Evolutionary conservation across 228 moss, liverwort and hornwort species (phyloP).

Genomic region (Sphagnum fallax): DNA sequence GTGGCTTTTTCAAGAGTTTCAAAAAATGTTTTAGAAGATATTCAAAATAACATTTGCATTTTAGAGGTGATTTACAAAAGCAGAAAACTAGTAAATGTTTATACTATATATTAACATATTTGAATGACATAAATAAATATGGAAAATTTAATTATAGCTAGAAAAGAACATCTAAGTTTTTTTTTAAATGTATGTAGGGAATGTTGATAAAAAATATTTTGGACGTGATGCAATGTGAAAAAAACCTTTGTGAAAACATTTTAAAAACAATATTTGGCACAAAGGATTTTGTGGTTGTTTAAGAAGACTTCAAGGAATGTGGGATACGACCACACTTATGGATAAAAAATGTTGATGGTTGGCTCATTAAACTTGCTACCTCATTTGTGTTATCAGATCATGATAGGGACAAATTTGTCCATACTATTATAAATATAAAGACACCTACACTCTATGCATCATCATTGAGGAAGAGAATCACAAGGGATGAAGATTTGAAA

Average conservation of each 20-base stretch:
- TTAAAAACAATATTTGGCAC: background rate
- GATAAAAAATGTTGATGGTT: background rate
- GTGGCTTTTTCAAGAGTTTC: too few relatives aligned
- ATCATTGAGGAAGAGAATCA: background rate
- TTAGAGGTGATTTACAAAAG: too few relatives aligned
- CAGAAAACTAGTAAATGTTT: too few relatives aligned
- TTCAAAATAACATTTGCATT: too few relatives aligned
- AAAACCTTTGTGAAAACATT: background rate
- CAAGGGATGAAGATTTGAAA: background rate
- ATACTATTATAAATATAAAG: background rate
- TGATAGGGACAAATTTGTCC: background rate
- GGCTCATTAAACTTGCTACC: background rate
- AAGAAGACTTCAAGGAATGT: background rate
- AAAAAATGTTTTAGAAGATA: too few relatives aligned
- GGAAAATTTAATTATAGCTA: too few relatives aligned
- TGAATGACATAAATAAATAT: too few relatives aligned
- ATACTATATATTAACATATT: too few relatives aligned
- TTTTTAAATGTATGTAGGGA: too few relatives aligned
- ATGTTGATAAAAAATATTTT: background rate
- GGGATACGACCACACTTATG: background rate
- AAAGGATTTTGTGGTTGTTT: background rate
- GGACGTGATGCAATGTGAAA: background rate
- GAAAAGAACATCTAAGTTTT: too few relatives aligned
- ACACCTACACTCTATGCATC: background rate
- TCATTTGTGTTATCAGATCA: background rate